Conservation (phyloP, 2,329 filamentous ascomycete genomes). For the Cladosporium cucumerinum region DNA sequence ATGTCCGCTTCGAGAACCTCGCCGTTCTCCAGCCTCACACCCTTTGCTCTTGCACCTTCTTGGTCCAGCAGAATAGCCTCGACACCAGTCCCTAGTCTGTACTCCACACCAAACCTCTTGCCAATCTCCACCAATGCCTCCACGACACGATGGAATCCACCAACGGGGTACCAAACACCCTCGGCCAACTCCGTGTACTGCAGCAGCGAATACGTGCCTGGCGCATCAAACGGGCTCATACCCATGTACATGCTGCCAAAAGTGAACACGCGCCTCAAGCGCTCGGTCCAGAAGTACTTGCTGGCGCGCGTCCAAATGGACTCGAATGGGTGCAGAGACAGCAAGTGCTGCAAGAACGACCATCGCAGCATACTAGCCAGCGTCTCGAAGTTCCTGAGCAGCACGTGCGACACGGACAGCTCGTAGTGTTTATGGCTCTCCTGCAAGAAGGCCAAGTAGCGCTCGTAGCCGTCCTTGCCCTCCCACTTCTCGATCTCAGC, state of each 20-base stretch:
- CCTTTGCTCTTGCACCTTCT: conserved; percentile 54
- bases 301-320: conserved; percentile 64
- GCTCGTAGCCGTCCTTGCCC: conserved; percentile 65
- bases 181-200: conserved; percentile 74
- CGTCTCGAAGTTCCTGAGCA: conserved; percentile 64
- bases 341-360: conserved; percentile 56
- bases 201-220: conserved; percentile 68
- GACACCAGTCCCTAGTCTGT: conserved; percentile 59
- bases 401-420: conserved; percentile 61
- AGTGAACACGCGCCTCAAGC: conserved; percentile 67
- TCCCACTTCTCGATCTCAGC: conserved; percentile 68
- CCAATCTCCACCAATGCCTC: conserved; percentile 63
- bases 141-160: conserved; percentile 64
- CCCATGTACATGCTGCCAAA: conserved; percentile 83
- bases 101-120: conserved; percentile 59
- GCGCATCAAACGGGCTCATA: conserved; percentile 74
- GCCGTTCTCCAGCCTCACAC: conserved; percentile 58
- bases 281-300: conserved; percentile 67
- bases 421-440: conserved; percentile 71
- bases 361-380: conserved; percentile 56
- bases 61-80: conserved; percentile 51
- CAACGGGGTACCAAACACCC: conserved; percentile 72
- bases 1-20: conserved; percentile 61
- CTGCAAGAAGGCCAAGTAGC: conserved; percentile 64
- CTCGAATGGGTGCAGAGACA: conserved; percentile 66